Base-by-base conservation (phyloP, 176 grass and related monocot species). In the Puya raimondii region DNA sequence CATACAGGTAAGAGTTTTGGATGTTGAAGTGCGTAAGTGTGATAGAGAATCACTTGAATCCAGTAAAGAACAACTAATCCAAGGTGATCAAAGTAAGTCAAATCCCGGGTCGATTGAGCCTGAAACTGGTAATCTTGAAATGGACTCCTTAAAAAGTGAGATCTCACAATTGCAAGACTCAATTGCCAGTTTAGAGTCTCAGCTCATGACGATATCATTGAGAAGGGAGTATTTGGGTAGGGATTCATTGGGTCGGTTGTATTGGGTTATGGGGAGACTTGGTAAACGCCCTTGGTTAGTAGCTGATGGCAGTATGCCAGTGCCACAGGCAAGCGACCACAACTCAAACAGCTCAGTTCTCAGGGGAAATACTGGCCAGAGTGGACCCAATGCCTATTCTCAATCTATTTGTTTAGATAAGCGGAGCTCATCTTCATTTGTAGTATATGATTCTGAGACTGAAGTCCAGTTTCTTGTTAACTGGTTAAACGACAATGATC, bases 181-280 rank as follows among this genome's bases (percentile, higher is more conserved):
- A 80, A 97, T 97, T 85, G 66, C 61, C 25, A 70, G 61, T 54
- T 75, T 83, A 54, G 93, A 97, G 59, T 90, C 79, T 59, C 86
- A 92, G 67, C 74, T 97, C 48, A 79, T 75, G 66, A 74, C 75
- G 84, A 14, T 83, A 68, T 97, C 82, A 58, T 81, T 92, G 48
- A 92, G 93, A 87, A 90, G 93, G 81, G 93, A 90, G 50, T 97
- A 75, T 74, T 79, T 97, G 48, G 93, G 93, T 53, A 97, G 74
- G 80, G 93, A 97, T 80, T 89, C 86, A 51, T 78, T 87, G 50
- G 93, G 89, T 80, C 86, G 86, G 18, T 83, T 84, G 27, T 97
- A 97, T 64, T 97, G 89, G 84, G 81, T 90, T 81, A 88, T 82
- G 66, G 75, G 84, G 78, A 81, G 84, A 77, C 84, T 89, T 54